Percentiles rank a stretch among this genome's conserved stretches.
These are phyloP conservation scores for Vitellaria paradoxa DNA, from an alignment of 179 eudicot genomes.

Conservation along the genomic window DNA sequence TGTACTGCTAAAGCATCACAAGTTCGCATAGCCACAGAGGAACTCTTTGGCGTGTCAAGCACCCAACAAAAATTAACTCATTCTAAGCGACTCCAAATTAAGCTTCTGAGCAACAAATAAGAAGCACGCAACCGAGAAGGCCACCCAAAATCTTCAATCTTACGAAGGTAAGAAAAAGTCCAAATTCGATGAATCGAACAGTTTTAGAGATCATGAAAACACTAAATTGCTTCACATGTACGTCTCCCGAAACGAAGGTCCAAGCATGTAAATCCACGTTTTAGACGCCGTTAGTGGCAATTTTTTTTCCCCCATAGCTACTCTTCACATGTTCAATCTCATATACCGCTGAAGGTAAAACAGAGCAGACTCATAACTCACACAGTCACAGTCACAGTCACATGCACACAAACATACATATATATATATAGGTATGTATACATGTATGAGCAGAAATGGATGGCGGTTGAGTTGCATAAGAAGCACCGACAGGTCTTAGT, in stretches of 20 bases:
- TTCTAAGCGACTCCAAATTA: not conserved
- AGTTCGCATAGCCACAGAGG: not conserved
- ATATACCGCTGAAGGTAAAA: not conserved
- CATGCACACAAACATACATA: not conserved
- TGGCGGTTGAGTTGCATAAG: not conserved
- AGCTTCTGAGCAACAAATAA: constrained; percentile 2
- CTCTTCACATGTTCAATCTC: not conserved
- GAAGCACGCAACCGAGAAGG: not conserved
- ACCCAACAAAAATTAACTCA: not conserved
- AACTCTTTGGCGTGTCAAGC: not conserved
- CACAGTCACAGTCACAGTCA: too few relatives aligned
- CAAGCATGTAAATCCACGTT: constrained; percentile 4
- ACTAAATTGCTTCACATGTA: constrained; percentile 43
- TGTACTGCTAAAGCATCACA: not conserved
- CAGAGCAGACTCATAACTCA: not conserved
- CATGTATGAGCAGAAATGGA: too few relatives aligned
- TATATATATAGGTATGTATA: not conserved
- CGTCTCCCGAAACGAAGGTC: constrained; percentile 29
- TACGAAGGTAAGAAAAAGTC: constrained; percentile 15
- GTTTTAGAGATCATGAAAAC: constrained; percentile 16
- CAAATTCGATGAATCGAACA: constrained; percentile 11
- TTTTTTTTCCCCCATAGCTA: not conserved
- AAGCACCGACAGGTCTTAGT: constrained; percentile 14
- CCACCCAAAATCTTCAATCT: constrained; percentile 31
- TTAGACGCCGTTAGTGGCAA: not conserved